Conservation (phyloP, 1,284 basidiomycete genomes). For the Trichosporon coremiiforme region DNA sequence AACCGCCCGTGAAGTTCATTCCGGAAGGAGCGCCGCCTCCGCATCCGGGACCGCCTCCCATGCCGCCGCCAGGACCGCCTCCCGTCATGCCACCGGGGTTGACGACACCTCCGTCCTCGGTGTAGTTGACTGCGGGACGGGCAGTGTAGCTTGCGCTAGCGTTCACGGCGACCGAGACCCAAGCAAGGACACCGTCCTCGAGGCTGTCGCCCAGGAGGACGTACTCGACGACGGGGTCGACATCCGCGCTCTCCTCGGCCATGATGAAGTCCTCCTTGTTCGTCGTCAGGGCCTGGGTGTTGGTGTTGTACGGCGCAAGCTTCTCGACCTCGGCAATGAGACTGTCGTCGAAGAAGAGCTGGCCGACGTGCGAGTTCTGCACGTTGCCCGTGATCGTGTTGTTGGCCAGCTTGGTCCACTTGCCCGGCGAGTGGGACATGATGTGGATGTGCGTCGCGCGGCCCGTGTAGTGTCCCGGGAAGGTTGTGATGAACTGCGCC, state of each 20-base stretch:
- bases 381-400: constrained; percentile 53
- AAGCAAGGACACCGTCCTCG: constrained; percentile 34
- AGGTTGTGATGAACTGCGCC: constrained; percentile 68
- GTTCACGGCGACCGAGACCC: constrained; percentile 35
- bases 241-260: constrained; percentile 16
- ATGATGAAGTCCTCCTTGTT: constrained; percentile 33
- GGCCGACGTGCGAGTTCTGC: constrained; percentile 55
- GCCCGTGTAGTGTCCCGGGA: constrained; percentile 64
- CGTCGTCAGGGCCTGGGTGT: constrained; percentile 33
- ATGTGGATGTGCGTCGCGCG: constrained; percentile 39
- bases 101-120: constrained; percentile 28
- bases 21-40: background rate
- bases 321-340: constrained; percentile 54
- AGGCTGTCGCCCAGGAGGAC: constrained; percentile 32
- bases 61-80: background rate
- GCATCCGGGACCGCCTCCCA: background rate
- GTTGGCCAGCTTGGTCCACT: constrained; percentile 31
- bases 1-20: too few species aligned
- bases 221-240: constrained; percentile 36
- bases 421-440: constrained; percentile 30
- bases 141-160: constrained; percentile 23
- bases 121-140: constrained; percentile 21
- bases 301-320: constrained; percentile 54
- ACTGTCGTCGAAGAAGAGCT: constrained; percentile 58
- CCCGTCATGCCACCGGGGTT: constrained; percentile 16